These are phyloP conservation scores for Hypoxylon trugodes DNA, from an alignment of 495 filamentous ascomycete genomes.

Conservation along the genomic window DNA sequence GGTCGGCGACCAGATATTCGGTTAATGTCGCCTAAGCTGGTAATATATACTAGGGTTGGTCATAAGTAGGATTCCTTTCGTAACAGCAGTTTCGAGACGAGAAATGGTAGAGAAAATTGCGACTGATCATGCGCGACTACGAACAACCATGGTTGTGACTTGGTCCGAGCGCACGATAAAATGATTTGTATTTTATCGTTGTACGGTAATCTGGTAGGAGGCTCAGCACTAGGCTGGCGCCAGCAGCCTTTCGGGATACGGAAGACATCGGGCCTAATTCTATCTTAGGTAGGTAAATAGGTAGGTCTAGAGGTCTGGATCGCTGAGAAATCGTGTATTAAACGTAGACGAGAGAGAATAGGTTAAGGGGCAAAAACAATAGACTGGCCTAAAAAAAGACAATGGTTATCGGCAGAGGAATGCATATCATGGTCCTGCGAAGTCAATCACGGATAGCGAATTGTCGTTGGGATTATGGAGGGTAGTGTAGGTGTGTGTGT, in stretches of 20 bases:
- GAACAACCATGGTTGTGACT: background rate
- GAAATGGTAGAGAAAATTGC: background rate
- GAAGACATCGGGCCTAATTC: constrained; percentile 22
- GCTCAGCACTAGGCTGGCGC: constrained; percentile 39
- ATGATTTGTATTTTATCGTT: background rate
- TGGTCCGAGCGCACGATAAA: background rate
- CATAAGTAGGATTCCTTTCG: too few relatives aligned
- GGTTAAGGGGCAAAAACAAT: constrained; percentile 11
- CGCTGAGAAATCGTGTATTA: background rate
- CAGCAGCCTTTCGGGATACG: constrained; percentile 23
- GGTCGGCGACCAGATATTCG: background rate
- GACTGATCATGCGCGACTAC: constrained; percentile 5
- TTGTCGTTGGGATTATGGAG: background rate
- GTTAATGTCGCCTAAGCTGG: background rate
- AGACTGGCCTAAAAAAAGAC: constrained; percentile 9
- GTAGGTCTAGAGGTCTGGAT: too few relatives aligned
- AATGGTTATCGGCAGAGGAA: background rate
- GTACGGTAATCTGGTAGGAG: constrained; percentile 5
- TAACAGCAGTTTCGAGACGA: background rate
- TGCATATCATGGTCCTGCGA: constrained; percentile 3
- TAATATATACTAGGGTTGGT: too few relatives aligned
- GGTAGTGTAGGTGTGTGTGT: background rate
- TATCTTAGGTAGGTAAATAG: background rate
- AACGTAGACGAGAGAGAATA: background rate
- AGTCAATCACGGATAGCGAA: background rate